phyloP scores from a whole-genome alignment of 2,329 filamentous ascomycete species.

The Pestalotiopsis sp. region DNA sequence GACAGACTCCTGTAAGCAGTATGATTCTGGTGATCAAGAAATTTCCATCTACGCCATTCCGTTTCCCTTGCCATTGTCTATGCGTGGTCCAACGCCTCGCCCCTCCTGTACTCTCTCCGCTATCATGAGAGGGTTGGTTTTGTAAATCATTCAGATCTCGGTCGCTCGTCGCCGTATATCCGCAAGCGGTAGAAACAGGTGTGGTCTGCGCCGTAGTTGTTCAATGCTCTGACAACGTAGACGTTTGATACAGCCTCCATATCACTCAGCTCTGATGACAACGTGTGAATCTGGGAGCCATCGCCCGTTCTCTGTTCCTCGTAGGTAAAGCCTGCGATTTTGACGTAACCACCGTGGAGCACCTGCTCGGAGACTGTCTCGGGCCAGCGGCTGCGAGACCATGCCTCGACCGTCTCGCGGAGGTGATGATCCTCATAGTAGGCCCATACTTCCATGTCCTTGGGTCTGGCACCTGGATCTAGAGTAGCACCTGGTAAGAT shows the following conservation, averaged over 20 bases:
- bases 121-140: background rate
- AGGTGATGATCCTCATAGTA: slow-evolving; percentile 51
- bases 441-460: slow-evolving; percentile 71
- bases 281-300: slow-evolving; percentile 53
- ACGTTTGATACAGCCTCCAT: slow-evolving; percentile 52
- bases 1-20: background rate
- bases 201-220: slow-evolving; percentile 63
- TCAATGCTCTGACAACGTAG: slow-evolving; percentile 56
- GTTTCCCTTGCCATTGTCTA: slow-evolving; percentile 1
- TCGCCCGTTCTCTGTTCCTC: slow-evolving; percentile 44
- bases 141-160: slow-evolving; percentile 8
- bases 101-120: background rate
- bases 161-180: slow-evolving; percentile 51
- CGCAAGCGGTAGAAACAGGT: slow-evolving; percentile 69
- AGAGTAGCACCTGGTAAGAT: slow-evolving; percentile 64
- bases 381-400: slow-evolving; percentile 45
- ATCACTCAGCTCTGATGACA: slow-evolving; percentile 52
- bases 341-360: slow-evolving; percentile 50
- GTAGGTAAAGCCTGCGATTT: slow-evolving; percentile 61
- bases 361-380: slow-evolving; percentile 25
- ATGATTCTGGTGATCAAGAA: background rate
- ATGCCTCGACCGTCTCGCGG: slow-evolving; percentile 44
- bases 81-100: background rate
- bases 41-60: slow-evolving; percentile 7
- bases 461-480: slow-evolving; percentile 64